Evolutionary conservation across 768 basidiomycete species (phyloP).

Genomic region (Porphyrellus cyaneotinctus): DNA sequence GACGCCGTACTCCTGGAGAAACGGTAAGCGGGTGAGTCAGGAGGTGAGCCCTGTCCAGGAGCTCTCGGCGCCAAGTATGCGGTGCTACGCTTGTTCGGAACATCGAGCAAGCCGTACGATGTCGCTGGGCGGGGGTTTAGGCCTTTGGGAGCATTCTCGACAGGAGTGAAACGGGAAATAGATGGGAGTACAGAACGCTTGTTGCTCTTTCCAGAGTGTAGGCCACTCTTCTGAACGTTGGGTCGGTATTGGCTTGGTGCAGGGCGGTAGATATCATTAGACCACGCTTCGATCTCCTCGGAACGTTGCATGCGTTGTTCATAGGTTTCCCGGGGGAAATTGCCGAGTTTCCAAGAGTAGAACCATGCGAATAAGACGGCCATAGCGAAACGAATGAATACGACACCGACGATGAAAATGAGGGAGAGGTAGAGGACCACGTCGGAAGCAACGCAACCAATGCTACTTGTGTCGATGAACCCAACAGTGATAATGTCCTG

Average conservation of each 20-base stretch:
- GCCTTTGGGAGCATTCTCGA: slow-evolving; percentile 56
- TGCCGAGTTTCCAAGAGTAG: slow-evolving; percentile 92
- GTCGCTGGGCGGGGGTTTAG: slow-evolving; percentile 53
- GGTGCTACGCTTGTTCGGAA: slow-evolving; percentile 57
- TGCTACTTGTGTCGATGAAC: slow-evolving; percentile 89
- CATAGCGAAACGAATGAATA: slow-evolving; percentile 92
- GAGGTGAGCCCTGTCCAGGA: slow-evolving; percentile 56
- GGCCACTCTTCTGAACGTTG: slow-evolving; percentile 74
- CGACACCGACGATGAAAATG: slow-evolving; percentile 96
- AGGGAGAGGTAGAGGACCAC: slow-evolving; percentile 95
- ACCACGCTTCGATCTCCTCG: slow-evolving; percentile 93
- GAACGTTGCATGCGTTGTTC: slow-evolving; percentile 87
- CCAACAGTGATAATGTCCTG: slow-evolving; percentile 85
- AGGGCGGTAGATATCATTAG: slow-evolving; percentile 89
- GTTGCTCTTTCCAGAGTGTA: slow-evolving; percentile 44
- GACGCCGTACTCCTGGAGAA: slow-evolving; percentile 83
- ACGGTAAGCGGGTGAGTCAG: slow-evolving; percentile 65
- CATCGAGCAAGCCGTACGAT: slow-evolving; percentile 64
- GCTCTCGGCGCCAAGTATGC: slow-evolving; percentile 41
- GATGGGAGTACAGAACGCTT: slow-evolving; percentile 64
- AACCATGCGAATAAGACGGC: slow-evolving; percentile 98
- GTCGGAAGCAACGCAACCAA: slow-evolving; percentile 93
- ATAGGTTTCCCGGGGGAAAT: slow-evolving; percentile 90
- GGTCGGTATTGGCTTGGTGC: slow-evolving; percentile 91
- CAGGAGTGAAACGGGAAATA: slow-evolving; percentile 69